Base-by-base conservation (phyloP, 768 basidiomycete genomes). In the Boletus eberwhitei region DNA sequence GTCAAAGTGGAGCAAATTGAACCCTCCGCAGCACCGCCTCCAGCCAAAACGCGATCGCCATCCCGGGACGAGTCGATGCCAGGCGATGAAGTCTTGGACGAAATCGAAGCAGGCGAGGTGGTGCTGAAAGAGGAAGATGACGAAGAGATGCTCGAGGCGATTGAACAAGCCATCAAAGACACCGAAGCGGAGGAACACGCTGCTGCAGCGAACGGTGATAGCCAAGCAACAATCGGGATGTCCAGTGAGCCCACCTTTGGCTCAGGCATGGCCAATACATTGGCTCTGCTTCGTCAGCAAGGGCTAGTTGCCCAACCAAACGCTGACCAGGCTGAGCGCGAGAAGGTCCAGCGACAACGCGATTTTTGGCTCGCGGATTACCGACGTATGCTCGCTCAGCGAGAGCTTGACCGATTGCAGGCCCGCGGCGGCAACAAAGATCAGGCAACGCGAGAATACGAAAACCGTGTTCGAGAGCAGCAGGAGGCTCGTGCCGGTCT, bases 301-400 rank as follows among this genome's bases (percentile, higher is more conserved):
- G 97, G 97, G n/a, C 79, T 97, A 21, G 69, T 98, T 36, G 82
- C 89, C 8, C 71, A 80, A 12, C 78, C 85, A 2, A 73, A 76
- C 7, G 72, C 83, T 0, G 89, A 94, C 55, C 82, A 83, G 56
- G 60, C 64, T 13, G 86, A 90, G 4, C 87, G 94, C 36, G 97
- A 99, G 71, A 79, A 76, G 50, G 79, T 86, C 5, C 94, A 98
- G 70, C 77, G 81, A 53, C 88, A 94, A 65, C 82, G 88, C 24
- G 95, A 98, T 71, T 58, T 88, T 2, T 99, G 96, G 95, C 74
- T 98, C 5, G 87, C 92, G 3, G 88, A 93, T 51, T 86, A 93
- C 66, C 84, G 94, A 40, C 79, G 79, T 35, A 79, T 85, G 53
- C 75, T 87, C 46, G 81, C 87, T 13, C 84, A 90, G 62, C 83